A percentile compares a stretch with the other conserved stretches of the same genome.
Conservation (phyloP, 768 basidiomycete genomes). For the Pisolithus orientalis region DNA sequence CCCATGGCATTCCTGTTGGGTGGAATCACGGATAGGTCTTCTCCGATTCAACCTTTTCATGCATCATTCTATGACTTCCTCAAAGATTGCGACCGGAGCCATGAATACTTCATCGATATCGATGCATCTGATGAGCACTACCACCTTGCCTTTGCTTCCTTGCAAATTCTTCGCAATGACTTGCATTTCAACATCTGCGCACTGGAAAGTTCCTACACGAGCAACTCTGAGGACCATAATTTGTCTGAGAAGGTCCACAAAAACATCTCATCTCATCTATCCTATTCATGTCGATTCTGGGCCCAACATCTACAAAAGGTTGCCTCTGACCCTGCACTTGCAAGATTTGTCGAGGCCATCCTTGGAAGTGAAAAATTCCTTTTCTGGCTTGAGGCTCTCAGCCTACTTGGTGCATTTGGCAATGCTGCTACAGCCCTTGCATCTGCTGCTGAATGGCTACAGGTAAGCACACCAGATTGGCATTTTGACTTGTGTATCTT, state of each 20-base stretch:
- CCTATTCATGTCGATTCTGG: conserved; percentile 9
- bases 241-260: neutral
- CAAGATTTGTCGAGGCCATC: neutral
- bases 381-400: neutral
- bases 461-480: neutral
- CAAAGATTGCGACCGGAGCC: conserved; percentile 4
- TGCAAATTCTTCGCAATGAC: conserved; percentile 22
- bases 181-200: conserved; percentile 32
- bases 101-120: conserved; percentile 10
- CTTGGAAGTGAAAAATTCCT: neutral
- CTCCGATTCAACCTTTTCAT: conserved; percentile 15
- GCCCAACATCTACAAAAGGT: neutral
- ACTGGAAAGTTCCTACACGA: conserved; percentile 24
- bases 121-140: conserved; percentile 6
- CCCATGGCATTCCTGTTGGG: conserved; percentile 5
- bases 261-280: conserved; percentile 1
- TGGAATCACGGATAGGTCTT: neutral
- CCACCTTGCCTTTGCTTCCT: conserved; percentile 13
- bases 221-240: conserved; percentile 18
- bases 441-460: neutral
- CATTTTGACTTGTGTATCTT: neutral
- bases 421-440: neutral
- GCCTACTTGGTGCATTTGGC: neutral
- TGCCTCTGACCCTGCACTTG: neutral
- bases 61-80: conserved; percentile 26